These are phyloP conservation scores for Rhizopogon vulgaris DNA, from an alignment of 768 basidiomycete species.

Conservation along the genomic window DNA sequence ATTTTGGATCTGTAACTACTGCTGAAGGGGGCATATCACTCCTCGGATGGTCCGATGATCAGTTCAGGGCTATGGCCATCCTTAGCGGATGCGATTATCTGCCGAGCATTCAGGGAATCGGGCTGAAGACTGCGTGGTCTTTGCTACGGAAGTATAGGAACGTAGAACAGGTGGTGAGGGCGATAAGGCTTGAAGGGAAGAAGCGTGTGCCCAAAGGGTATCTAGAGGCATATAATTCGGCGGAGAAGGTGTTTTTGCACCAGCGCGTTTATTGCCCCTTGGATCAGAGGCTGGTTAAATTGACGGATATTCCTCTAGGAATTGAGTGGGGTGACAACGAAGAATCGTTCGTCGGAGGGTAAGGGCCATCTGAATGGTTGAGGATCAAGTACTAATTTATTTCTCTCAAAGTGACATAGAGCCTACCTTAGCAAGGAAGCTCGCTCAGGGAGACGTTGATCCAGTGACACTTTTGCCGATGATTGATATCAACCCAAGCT, in stretches of 20 bases:
- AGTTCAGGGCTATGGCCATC: slow-evolving; percentile 93
- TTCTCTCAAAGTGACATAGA: slow-evolving; percentile 51
- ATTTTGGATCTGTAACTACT: slow-evolving; percentile 57
- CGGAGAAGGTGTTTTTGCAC: slow-evolving; percentile 89
- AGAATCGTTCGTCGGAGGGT: slow-evolving; percentile 75
- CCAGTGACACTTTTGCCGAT: slow-evolving; percentile 67
- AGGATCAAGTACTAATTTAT: background rate
- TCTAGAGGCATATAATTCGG: slow-evolving; percentile 64
- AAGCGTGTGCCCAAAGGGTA: slow-evolving; percentile 76
- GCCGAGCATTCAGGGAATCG: slow-evolving; percentile 84
- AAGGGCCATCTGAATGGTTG: slow-evolving; percentile 16
- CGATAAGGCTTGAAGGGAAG: slow-evolving; percentile 76
- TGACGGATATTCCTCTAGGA: slow-evolving; percentile 54
- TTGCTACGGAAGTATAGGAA: slow-evolving; percentile 82
- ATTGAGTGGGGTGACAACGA: slow-evolving; percentile 48
- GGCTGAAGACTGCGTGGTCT: slow-evolving; percentile 86
- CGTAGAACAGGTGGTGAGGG: slow-evolving; percentile 74
- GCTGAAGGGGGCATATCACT: slow-evolving; percentile 63
- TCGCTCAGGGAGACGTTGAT: slow-evolving; percentile 66
- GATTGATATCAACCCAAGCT: slow-evolving; percentile 71
- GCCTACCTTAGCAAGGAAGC: slow-evolving; percentile 50
- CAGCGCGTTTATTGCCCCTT: slow-evolving; percentile 88
- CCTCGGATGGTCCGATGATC: slow-evolving; percentile 80
- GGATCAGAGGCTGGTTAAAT: slow-evolving; percentile 56
- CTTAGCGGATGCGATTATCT: slow-evolving; percentile 92